Evolutionary conservation across 2,329 filamentous ascomycete genomes (phyloP), one percentile per base, ranked within the genome.

Genomic region (Dothidotthia symphoricarpi): DNA sequence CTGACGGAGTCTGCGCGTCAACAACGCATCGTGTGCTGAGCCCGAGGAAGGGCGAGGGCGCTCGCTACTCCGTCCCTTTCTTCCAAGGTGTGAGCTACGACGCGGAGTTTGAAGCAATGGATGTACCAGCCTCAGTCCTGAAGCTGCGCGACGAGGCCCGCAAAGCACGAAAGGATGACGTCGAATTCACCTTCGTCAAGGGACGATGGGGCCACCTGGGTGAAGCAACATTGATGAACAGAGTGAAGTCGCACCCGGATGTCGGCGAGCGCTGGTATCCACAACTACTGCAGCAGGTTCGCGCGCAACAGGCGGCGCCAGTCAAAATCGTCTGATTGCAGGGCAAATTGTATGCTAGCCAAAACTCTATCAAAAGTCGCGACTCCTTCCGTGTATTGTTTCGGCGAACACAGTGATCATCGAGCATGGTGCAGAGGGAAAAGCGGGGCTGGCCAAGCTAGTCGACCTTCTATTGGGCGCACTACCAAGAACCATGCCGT

Each of bases 11-110:
- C 3, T 93, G 88, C 63, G 81, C 84, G 49, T 71, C 81, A 46
- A 94, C 88, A 3, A 93, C 88, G 27, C 88, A 94, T 66, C 77
- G 88, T 8, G 88, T 94, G 24, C 73, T 93, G n/a, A 85, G 80
- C 19, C 88, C 88, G 0, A 59, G 71, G 1, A 78, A 80, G 6
- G 87, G 86, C 10, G 71, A 77, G 8, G 88, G 87, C 3, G 75
- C 88, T 22, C 75, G 88, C 37, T 91, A 82, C 70, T 86, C 81
- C 6, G 84, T 94, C 31, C 88, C 88, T 0, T 94, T 95, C 69
- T 94, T 94, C 71, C 88, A 93, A 64, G 88, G 88, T 15, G 86
- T 94, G 43, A 81, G 82, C 55, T 82, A 87, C 40, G 86, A 89
- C 63, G 82, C 86, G 0, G 78, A 79, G 13, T 94, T 94, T 61